These are phyloP conservation scores for Nitzschia sp. DNA, from an alignment of 108 stramenopile species.

Conservation along the genomic window DNA sequence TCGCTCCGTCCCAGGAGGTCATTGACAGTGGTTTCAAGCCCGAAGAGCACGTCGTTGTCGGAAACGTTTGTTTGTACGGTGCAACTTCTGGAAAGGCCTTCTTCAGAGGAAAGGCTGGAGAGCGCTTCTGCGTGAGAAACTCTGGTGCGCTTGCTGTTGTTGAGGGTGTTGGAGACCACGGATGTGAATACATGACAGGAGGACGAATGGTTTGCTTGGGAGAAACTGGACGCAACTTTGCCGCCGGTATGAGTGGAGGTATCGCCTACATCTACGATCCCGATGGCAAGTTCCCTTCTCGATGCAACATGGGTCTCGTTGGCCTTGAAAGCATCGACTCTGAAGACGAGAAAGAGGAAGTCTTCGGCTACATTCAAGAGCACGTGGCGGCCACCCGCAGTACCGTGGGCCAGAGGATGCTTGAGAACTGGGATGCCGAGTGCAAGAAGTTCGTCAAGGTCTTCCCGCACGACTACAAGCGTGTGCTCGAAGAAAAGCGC, in stretches of 20 bases:
- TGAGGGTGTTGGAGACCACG: constrained; percentile 98
- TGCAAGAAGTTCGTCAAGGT: constrained; percentile 92
- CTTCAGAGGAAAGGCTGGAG: constrained; percentile 95
- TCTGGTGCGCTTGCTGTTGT: constrained; percentile 96
- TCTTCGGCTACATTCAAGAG: constrained; percentile 89
- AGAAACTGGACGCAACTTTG: constrained; percentile 96
- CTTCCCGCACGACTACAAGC: constrained; percentile 96
- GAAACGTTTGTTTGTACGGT: constrained; percentile 96
- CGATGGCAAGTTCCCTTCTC: constrained; percentile 82
- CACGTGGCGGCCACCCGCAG: constrained; percentile 89
- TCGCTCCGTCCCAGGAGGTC: constrained; percentile 69
- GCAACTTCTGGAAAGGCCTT: constrained; percentile 96
- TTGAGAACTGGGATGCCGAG: constrained; percentile 85
- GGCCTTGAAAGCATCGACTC: constrained; percentile 82
- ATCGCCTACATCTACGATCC: constrained; percentile 97
- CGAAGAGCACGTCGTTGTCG: constrained; percentile 93
- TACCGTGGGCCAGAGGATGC: constrained; percentile 78
- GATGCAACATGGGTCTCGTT: constrained; percentile 98
- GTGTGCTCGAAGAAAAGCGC: constrained; percentile 79
- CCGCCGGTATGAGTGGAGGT: constrained; percentile 98
- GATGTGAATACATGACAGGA: constrained; percentile 99
- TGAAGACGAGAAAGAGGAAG: constrained; percentile 79
- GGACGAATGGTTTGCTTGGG: constrained; percentile 93
- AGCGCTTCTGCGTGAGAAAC: constrained; percentile 98
- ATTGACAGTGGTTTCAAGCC: constrained; percentile 79